phyloP scores from a whole-genome alignment of 2,329 filamentous ascomycete genomes.

The Curvularia hawaiiensis region DNA sequence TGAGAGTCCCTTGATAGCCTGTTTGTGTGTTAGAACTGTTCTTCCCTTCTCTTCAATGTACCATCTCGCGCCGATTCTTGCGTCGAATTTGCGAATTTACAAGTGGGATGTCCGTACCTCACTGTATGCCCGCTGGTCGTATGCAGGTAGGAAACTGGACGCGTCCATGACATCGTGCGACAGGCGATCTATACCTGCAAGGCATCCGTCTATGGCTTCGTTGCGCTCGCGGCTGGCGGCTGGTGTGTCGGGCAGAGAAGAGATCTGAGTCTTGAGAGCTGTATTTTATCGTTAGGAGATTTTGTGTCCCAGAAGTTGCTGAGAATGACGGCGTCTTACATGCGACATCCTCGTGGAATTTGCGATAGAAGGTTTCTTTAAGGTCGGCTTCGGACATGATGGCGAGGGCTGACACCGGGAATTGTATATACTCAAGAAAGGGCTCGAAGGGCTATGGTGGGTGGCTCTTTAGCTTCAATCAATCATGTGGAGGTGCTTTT shows the following conservation, averaged over 20 bases:
- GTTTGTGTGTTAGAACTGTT: background rate
- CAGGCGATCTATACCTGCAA: constrained; percentile 78
- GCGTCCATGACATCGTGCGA: constrained; percentile 87
- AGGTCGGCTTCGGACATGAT: constrained; percentile 42
- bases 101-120: constrained; percentile 79
- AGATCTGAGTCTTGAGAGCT: constrained; percentile 81
- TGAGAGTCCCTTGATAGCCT: constrained; percentile 80
- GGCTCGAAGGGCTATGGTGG: too few species aligned
- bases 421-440: background rate
- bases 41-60: background rate
- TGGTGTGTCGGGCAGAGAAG: constrained; percentile 64
- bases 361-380: constrained; percentile 83
- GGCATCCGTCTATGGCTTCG: constrained; percentile 79
- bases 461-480: background rate
- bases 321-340: constrained; percentile 53
- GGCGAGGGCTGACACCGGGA: constrained; percentile 20
- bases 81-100: too few species aligned
- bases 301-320: background rate
- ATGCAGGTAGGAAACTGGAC: constrained; percentile 79
- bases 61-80: too few species aligned
- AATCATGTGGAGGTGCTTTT: background rate
- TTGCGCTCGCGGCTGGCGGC: constrained; percentile 72
- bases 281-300: constrained; percentile 16
- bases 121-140: constrained; percentile 86
- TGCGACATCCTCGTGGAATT: constrained; percentile 77